These are phyloP conservation scores for Termitomyces bulborhizus DNA, from an alignment of 768 basidiomycete genomes.

Conservation along the genomic window DNA sequence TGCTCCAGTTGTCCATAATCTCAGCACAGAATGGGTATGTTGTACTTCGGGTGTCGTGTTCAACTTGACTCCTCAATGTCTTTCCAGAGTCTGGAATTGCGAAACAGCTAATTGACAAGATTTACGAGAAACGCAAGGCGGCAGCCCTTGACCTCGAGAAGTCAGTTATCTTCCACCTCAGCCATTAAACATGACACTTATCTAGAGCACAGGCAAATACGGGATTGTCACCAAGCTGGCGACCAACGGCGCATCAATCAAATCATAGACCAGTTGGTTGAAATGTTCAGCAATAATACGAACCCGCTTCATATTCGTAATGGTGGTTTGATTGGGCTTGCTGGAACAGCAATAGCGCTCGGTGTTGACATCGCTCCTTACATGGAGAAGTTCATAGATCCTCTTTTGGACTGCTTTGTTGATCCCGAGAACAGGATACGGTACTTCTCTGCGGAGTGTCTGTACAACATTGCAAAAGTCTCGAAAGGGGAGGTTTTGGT, in stretches of 20 bases:
- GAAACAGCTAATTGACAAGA: slow-evolving; percentile 84
- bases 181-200: not conserved
- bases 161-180: slow-evolving; percentile 32
- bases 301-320: slow-evolving; percentile 89
- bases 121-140: slow-evolving; percentile 95
- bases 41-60: not conserved
- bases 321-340: slow-evolving; percentile 93
- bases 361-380: slow-evolving; percentile 91
- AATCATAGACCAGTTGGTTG: slow-evolving; percentile 92
- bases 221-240: slow-evolving; percentile 77
- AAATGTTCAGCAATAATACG: slow-evolving; percentile 80
- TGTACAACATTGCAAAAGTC: slow-evolving; percentile 97
- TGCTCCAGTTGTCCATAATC: slow-evolving; percentile 2
- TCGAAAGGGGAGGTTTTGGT: slow-evolving; percentile 95
- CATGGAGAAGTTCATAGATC: slow-evolving; percentile 88
- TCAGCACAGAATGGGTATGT: slow-evolving; percentile 21
- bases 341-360: slow-evolving; percentile 94
- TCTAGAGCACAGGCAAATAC: slow-evolving; percentile 54
- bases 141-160: slow-evolving; percentile 96
- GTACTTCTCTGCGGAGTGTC: slow-evolving; percentile 96
- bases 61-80: not conserved
- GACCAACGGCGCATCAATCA: slow-evolving; percentile 77
- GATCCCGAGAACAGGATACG: slow-evolving; percentile 93
- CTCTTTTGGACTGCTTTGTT: slow-evolving; percentile 85
- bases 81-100: slow-evolving; percentile 64